Evolutionary conservation across 352 stramenopile genomes (phyloP), one percentile per base, ranked within the genome.

Genomic region (Peronospora destructor): DNA sequence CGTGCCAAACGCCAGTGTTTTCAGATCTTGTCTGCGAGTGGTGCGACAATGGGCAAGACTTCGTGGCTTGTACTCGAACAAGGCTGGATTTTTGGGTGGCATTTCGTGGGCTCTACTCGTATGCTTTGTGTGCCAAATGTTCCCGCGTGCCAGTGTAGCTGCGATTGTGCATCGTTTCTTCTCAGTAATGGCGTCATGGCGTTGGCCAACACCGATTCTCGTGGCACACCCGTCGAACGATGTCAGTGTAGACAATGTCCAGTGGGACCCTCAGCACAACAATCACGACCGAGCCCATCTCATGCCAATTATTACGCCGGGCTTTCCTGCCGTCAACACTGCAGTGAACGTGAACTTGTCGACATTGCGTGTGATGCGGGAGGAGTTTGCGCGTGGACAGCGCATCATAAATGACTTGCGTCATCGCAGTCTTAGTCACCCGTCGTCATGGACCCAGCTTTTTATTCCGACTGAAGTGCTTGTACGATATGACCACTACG

Each of bases 231-330:
- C 77, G n/a, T 83, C 64, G 5, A 51, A 43, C 6, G 49, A 71
- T 45, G 59, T 73, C 13, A 61, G 61, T 7, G 16, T 29, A 3
- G 69, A 64, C 25, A 67, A 67, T 8, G n/a, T 73, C 10, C 75
- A 92, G 55, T 94, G 84, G 84, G 73, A 71, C 49, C 84, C 84
- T 7, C 62, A 72, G 12, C 67, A 74, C 35, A 87, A 91, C 55
- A 69, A 80, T 41, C 76, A 85, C 55, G 81, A 94, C 50, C 81
- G 81, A 13, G 66, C 66, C 3, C 84, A 94, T 46, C 56, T 89
- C 30, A 92, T 94, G 84, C 84, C 81, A 30, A 92, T 94, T 52
- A 84, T 94, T 52, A 92, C 84, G 25, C 84, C 84, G 0, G 84
- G 81, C 14, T 94, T 85, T 48, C 81, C 84, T 6, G 69, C 77